phyloP scores from a whole-genome alignment of 23 red algal genomes.

The Gracilaria caudata region DNA sequence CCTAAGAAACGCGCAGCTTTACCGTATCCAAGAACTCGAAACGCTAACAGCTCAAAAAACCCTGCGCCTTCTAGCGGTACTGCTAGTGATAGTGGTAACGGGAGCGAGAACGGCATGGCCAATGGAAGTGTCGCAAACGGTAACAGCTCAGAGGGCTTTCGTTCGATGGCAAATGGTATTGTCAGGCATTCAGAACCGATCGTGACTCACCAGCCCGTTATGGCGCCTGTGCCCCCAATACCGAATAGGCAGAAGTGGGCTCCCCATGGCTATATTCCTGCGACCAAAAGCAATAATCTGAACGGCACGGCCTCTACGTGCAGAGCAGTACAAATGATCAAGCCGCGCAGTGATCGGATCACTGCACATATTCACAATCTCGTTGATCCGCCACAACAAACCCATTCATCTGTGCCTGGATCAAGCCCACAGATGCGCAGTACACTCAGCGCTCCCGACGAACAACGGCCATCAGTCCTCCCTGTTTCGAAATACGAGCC shows the following conservation, averaged over 20 bases:
- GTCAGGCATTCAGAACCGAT: not conserved
- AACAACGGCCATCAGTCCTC: not conserved
- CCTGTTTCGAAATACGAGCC: not conserved
- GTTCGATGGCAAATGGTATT: not conserved
- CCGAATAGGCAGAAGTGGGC: not conserved
- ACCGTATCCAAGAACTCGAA: conserved; percentile 42
- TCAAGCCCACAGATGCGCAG: not conserved
- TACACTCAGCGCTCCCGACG: not conserved
- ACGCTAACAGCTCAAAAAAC: not conserved
- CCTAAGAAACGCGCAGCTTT: conserved; percentile 73
- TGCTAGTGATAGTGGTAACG: conserved; percentile 28
- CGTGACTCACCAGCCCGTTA: not conserved
- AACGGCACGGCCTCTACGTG: not conserved
- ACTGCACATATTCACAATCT: not conserved
- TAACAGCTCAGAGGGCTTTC: not conserved
- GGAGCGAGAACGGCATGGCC: conserved; percentile 36
- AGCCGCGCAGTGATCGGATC: not conserved
- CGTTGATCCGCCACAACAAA: not conserved
- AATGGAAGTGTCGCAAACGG: not conserved
- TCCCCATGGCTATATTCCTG: not conserved
- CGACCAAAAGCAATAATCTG: too few relatives aligned
- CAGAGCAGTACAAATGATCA: not conserved
- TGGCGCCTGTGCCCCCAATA: not conserved
- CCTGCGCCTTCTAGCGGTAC: not conserved
- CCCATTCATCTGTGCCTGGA: not conserved